Percentiles rank a stretch among this genome's conserved stretches.
Conservation (phyloP, 495 filamentous ascomycete species). For the Physcia stellaris region DNA sequence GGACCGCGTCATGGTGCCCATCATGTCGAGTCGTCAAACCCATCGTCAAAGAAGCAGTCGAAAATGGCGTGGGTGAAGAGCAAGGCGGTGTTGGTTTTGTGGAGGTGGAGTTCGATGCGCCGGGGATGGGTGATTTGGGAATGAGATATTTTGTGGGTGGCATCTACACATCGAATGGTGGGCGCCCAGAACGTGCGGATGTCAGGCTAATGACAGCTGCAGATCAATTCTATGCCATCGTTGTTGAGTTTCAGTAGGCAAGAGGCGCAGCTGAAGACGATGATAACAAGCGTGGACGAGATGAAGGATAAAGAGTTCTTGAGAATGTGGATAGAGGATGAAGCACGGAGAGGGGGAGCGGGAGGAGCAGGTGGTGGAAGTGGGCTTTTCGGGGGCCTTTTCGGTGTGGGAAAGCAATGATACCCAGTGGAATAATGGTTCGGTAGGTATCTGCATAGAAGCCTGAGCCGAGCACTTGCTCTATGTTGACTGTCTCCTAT, state of each 20-base stretch:
- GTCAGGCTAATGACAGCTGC: no score
- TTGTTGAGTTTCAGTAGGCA: constrained; percentile 50
- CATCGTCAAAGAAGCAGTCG: constrained; percentile 36
- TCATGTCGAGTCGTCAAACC: constrained; percentile 43
- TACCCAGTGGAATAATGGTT: no score
- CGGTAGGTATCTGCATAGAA: no score
- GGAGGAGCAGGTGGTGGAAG: constrained; percentile 30
- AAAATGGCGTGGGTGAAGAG: constrained; percentile 41
- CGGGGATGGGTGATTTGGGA: constrained; percentile 37
- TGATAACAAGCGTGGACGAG: constrained; percentile 36
- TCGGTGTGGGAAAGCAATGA: no score
- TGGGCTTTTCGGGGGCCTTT: constrained; percentile 29
- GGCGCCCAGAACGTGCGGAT: no score
- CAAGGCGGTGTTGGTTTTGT: constrained; percentile 46
- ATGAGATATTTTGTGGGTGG: constrained; percentile 35
- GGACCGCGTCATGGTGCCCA: constrained; percentile 53
- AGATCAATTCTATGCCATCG: constrained; percentile 52
- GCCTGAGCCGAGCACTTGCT: no score
- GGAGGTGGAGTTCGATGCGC: constrained; percentile 49
- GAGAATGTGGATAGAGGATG: constrained; percentile 45
- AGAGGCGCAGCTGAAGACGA: constrained; percentile 41
- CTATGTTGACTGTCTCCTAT: no score
- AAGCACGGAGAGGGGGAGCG: constrained; percentile 38
- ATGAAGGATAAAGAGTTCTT: constrained; percentile 41
- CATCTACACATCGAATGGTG: no score